These are phyloP conservation scores for Crithidia thermophila DNA, from an alignment of 208 protist genomes.

Conservation along the genomic window DNA sequence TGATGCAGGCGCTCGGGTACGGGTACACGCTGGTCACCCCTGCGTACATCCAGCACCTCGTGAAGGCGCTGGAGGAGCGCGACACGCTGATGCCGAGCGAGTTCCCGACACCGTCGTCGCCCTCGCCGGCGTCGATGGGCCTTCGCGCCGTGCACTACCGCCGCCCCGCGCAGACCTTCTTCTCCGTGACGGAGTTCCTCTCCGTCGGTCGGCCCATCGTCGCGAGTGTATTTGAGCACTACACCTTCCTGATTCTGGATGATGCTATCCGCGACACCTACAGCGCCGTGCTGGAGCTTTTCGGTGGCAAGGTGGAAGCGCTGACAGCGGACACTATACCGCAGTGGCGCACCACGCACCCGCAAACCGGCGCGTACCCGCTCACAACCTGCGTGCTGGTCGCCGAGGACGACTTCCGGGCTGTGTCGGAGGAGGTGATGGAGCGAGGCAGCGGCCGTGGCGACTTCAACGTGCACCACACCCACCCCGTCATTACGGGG, in stretches of 20 bases:
- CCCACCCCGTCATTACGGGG: slow-evolving; percentile 10
- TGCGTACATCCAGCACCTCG: slow-evolving; percentile 44
- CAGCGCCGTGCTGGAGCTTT: slow-evolving; percentile 33
- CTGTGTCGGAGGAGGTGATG: slow-evolving; percentile 39
- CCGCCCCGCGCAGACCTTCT: slow-evolving; percentile 58
- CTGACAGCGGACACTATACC: slow-evolving; percentile 21
- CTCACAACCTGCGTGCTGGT: slow-evolving; percentile 34
- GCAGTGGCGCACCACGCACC: slow-evolving; percentile 7
- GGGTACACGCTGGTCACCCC: slow-evolving; percentile 75
- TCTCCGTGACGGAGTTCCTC: slow-evolving; percentile 56
- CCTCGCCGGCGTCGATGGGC: slow-evolving; percentile 35
- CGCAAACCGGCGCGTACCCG: slow-evolving; percentile 13
- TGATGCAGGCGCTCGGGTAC: slow-evolving; percentile 61
- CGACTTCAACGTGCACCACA: background rate
- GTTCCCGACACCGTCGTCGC: slow-evolving; percentile 44
- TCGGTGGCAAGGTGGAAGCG: slow-evolving; percentile 39
- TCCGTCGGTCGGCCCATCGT: slow-evolving; percentile 35
- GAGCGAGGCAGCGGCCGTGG: slow-evolving; percentile 19
- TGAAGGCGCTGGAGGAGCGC: slow-evolving; percentile 29
- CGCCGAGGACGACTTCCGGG: slow-evolving; percentile 34
- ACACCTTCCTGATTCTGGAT: slow-evolving; percentile 56
- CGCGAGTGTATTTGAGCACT: slow-evolving; percentile 36
- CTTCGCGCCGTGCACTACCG: slow-evolving; percentile 60
- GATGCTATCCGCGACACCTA: slow-evolving; percentile 25
- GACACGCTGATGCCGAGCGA: slow-evolving; percentile 39